A percentile compares a stretch with the other conserved stretches of the same genome.
These are phyloP conservation scores for Ceratobasidium sp. DNA, from an alignment of 1,284 basidiomycete species.

Conservation along the genomic window DNA sequence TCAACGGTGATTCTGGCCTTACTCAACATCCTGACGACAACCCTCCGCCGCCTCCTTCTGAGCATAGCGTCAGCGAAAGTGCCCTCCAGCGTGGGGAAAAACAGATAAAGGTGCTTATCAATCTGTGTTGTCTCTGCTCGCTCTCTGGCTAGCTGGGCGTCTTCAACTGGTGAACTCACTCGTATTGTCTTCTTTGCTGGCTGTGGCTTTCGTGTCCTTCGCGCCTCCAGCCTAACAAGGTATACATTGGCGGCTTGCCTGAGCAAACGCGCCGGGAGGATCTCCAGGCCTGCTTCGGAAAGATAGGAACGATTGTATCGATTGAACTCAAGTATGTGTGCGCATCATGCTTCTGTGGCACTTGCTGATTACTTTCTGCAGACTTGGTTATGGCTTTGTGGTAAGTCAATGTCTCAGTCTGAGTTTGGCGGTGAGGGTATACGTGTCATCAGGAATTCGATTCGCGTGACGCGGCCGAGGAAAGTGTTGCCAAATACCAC, in stretches of 20 bases:
- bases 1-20: constrained; percentile 26
- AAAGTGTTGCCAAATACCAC: constrained; percentile 82
- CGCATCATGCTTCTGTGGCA: constrained; percentile 20
- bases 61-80: constrained; percentile 15
- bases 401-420: constrained; percentile 56
- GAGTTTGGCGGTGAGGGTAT: background rate
- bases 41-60: constrained; percentile 21
- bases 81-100: constrained; percentile 60
- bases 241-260: constrained; percentile 85
- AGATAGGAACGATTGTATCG: constrained; percentile 74
- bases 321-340: constrained; percentile 79
- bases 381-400: constrained; percentile 84
- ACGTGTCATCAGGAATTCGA: constrained; percentile 72
- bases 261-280: constrained; percentile 83
- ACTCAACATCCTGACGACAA: constrained; percentile 39
- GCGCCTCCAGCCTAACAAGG: constrained; percentile 75
- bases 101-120: constrained; percentile 87
- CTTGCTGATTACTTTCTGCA: constrained; percentile 48
- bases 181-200: constrained; percentile 60
- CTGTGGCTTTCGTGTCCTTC: constrained; percentile 56
- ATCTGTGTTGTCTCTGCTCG: constrained; percentile 53
- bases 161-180: constrained; percentile 52
- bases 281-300: constrained; percentile 80
- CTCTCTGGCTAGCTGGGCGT: constrained; percentile 49
- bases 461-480: constrained; percentile 74